Percentiles rank a stretch among this genome's conserved stretches.
Evolutionary conservation across 2,329 filamentous ascomycete genomes (phyloP).

Genomic region (Rugonectria rugulosa): DNA sequence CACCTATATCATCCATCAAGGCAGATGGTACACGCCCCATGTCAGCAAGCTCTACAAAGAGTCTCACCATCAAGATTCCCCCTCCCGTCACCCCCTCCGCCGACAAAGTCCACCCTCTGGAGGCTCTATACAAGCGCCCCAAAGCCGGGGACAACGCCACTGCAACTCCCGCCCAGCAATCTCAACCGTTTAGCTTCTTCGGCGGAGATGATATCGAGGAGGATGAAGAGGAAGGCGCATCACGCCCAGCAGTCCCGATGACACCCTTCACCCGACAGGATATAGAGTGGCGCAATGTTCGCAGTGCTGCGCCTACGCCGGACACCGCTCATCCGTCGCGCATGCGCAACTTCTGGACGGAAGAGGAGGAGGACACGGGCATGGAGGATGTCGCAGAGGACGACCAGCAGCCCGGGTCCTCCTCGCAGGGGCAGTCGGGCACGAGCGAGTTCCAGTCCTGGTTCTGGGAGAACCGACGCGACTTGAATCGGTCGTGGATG

Average conservation of each 20-base stretch:
- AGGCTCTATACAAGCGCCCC: conserved; percentile 87
- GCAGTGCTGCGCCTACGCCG: conserved; percentile 92
- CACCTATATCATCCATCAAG: conserved; percentile 37
- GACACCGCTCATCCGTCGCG: conserved; percentile 84
- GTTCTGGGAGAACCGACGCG: conserved; percentile 73
- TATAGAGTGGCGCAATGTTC: conserved; percentile 74
- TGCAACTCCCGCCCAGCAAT: conserved; percentile 46
- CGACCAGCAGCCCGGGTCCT: conserved; percentile 40
- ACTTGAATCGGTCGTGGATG: conserved; percentile 73
- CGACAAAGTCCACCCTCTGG: conserved; percentile 77
- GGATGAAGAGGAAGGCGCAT: conserved; percentile 47
- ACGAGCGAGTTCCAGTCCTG: conserved; percentile 68
- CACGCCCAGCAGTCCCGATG: conserved; percentile 61
- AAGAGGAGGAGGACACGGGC: conserved; percentile 47
- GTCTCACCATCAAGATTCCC: conserved; percentile 64
- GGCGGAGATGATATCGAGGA: conserved; percentile 53
- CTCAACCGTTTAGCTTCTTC: conserved; percentile 83
- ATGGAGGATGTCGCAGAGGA: conserved; percentile 41
- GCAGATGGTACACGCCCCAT: conserved; percentile 50
- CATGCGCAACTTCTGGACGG: conserved; percentile 66
- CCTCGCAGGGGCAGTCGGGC: conserved; percentile 31
- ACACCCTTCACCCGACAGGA: conserved; percentile 87
- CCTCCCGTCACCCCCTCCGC: conserved; percentile 55
- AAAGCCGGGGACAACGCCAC: conserved; percentile 52
- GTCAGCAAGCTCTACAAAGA: conserved; percentile 59